Evolutionary conservation across 2,329 filamentous ascomycete species (phyloP).

Genomic region (Pseudogymnoascus sp.): DNA sequence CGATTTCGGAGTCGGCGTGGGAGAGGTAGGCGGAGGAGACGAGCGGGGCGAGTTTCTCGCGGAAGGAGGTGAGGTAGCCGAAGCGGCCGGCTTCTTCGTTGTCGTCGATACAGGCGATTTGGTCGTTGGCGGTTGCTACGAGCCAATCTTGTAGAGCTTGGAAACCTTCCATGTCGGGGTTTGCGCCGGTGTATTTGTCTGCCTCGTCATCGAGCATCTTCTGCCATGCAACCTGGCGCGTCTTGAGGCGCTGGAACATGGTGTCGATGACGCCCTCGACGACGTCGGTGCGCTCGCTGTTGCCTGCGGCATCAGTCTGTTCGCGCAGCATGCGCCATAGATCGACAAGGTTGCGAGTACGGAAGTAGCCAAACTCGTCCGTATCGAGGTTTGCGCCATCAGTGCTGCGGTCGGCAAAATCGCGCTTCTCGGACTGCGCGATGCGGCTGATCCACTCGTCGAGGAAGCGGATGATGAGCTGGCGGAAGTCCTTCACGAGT

Average conservation of each 20-base stretch:
- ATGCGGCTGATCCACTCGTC: conserved; percentile 98
- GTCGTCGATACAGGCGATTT: conserved; percentile 97
- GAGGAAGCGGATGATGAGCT: conserved; percentile 89
- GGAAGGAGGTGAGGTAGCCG: conserved; percentile 82
- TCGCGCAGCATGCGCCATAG: conserved; percentile 98
- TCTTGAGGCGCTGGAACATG: conserved; percentile 83
- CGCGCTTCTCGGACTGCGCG: conserved; percentile 71
- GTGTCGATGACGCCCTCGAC: conserved; percentile 92
- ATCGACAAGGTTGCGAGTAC: conserved; percentile 84
- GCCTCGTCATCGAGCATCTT: conserved; percentile 82
- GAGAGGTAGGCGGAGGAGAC: conserved; percentile 77
- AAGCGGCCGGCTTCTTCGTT: conserved; percentile 67
- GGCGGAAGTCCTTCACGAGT: conserved; percentile 86
- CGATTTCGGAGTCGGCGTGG: conserved; percentile 65
- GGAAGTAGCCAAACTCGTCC: conserved; percentile 84
- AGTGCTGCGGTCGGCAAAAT: conserved; percentile 70
- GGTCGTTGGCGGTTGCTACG: conserved; percentile 93
- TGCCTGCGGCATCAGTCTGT: conserved; percentile 77
- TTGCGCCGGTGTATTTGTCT: conserved; percentile 59
- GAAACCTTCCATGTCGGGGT: conserved; percentile 56
- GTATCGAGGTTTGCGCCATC: conserved; percentile 72
- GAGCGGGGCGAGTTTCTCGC: conserved; percentile 71
- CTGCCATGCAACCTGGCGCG: conserved; percentile 80
- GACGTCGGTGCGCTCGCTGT: conserved; percentile 81
- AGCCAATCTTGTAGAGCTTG: conserved; percentile 93